Evolutionary conservation across 2,329 filamentous ascomycete species (phyloP), one percentile per base, ranked within the genome.

Genomic region (Paracorniculantispora psalliotae): DNA sequence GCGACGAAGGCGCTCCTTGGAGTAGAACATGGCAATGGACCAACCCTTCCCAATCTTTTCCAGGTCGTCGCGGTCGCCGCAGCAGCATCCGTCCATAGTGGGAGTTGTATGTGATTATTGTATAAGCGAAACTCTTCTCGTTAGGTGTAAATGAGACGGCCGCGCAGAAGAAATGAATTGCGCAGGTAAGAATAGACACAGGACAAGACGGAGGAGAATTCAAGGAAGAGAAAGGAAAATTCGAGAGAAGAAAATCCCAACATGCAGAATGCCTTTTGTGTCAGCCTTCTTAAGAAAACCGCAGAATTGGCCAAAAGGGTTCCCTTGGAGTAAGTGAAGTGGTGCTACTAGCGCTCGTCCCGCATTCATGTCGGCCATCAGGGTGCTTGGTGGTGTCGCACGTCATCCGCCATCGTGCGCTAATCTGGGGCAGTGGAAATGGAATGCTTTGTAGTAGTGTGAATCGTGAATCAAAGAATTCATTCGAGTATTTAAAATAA

Each of bases 31-130:
- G 37, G 73, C 73, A n/a, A 71, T 68, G 1, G 68, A 64, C 73
- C 73, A 75, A 26, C 69, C 72, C 59, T 72, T 74, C 57, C 68
- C 64, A 19, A 74, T 72, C 46, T 71, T 69, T 2, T 70, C 67
- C 13, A 75, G 57, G 21, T 74, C 70, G 50, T 63, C 61, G 33
- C 73, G 68, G 17, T 66, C 62, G 23, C n/a, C n/a, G n/a, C 61
- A 61, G 25, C 55, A 58, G 55, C 55, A 58, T 28, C 65, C 66
- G 17, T 59, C 58, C 65, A 70, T 69, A 33, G 50, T 56, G 26
- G 44, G n/a, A 39, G 21, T 39, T 52, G 2, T 44, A 5, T 35
- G 3, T 43, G 21, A 25, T 13, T 33, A 15, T 33, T 28, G 0
- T n/a, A n/a, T n/a, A n/a, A n/a, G n/a, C n/a, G n/a, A n/a, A n/a